Evolutionary conservation across 2,329 filamentous ascomycete species (phyloP).

Genomic region (Fusarium algeriense): DNA sequence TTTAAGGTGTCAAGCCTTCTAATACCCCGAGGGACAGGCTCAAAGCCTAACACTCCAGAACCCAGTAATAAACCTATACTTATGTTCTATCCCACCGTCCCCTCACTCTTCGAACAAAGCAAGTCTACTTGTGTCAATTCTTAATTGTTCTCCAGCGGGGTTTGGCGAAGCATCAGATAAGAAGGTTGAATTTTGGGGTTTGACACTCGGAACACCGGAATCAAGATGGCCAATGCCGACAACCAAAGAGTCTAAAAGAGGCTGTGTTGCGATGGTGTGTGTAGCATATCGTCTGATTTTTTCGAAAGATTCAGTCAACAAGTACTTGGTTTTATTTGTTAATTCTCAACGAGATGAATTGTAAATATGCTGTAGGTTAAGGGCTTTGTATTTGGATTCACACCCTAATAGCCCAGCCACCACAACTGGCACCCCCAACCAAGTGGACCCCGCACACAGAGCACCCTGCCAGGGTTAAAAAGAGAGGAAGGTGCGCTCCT

Average conservation of each 20-base stretch:
- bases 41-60: not conserved
- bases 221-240: not conserved
- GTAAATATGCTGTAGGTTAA: not conserved
- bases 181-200: conserved; percentile 6
- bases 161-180: conserved; percentile 31
- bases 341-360: not conserved
- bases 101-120: conserved; percentile 3
- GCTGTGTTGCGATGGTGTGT: not conserved
- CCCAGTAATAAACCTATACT: not conserved
- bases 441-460: not conserved
- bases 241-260: not conserved
- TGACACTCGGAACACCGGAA: conserved; percentile 20
- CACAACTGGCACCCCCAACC: not conserved
- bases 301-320: not conserved
- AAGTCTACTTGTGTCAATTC: not conserved
- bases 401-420: conserved; percentile 7
- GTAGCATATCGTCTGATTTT: not conserved
- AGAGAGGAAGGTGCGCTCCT: conserved; percentile 30
- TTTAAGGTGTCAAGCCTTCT: too few relatives aligned
- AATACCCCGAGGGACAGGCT: conserved; percentile 5
- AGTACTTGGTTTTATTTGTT: not conserved
- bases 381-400: not conserved
- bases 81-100: conserved; percentile 25
- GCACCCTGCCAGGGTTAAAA: conserved; percentile 13
- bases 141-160: conserved; percentile 16